These are phyloP conservation scores for Rhizopus stolonifer DNA, from an alignment of 371 early-diverging fungal species.

Conservation along the genomic window DNA sequence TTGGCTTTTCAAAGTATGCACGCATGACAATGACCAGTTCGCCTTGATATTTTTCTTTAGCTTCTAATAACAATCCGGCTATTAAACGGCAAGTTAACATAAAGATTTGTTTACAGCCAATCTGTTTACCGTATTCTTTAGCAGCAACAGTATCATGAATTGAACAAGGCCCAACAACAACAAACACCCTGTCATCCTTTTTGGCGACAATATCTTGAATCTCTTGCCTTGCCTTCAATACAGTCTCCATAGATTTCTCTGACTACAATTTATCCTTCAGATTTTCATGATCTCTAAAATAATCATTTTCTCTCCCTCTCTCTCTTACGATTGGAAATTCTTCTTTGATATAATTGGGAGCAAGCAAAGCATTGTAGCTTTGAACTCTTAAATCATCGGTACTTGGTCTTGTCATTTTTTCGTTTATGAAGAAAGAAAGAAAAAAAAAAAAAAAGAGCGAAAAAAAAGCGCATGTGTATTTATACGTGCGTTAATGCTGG, in stretches of 20 bases:
- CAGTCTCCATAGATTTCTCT: slow-evolving; percentile 29
- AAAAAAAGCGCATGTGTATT: not conserved
- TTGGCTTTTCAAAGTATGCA: slow-evolving; percentile 93
- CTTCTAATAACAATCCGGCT: slow-evolving; percentile 28
- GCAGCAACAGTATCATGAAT: slow-evolving; percentile 89
- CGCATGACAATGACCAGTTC: slow-evolving; percentile 89
- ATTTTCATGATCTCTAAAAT: no score
- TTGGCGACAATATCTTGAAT: slow-evolving; percentile 71
- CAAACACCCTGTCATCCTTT: slow-evolving; percentile 79
- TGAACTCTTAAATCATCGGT: slow-evolving; percentile 37
- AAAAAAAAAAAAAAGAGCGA: not conserved
- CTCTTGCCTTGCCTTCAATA: slow-evolving; percentile 54
- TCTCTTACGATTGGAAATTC: slow-evolving; percentile 56
- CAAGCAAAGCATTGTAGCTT: slow-evolving; percentile 42
- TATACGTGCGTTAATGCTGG: not conserved
- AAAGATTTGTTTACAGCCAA: no score
- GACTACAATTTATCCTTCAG: no score
- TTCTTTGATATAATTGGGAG: slow-evolving; percentile 43
- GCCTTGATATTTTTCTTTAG: slow-evolving; percentile 39
- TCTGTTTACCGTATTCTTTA: slow-evolving; percentile 64
- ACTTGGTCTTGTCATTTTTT: not conserved
- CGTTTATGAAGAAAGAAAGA: not conserved
- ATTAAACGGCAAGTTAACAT: not conserved
- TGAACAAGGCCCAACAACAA: slow-evolving; percentile 95
- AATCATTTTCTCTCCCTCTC: not conserved